Evolutionary conservation across 306 rosid genomes (phyloP), one percentile per base, ranked within the genome.

Genomic region (Inga leiocalycina): DNA sequence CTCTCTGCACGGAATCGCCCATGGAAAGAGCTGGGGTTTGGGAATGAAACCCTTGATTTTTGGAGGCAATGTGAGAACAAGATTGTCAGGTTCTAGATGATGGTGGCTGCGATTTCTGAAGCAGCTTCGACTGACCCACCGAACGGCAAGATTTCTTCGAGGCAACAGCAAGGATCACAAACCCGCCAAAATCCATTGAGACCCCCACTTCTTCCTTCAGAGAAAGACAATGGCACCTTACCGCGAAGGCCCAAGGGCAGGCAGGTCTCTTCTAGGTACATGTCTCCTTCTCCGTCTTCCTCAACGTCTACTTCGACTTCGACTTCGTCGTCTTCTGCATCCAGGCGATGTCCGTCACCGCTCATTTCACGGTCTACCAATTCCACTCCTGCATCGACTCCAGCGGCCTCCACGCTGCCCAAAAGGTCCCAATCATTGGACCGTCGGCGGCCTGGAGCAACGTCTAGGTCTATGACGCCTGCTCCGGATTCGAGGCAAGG

Each of bases 251-350:
- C 91, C 19, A 89, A 94, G 81, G 98, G 99, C 12, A 82, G 97
- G 6, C 94, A 91, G 74, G 98, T 97, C 34, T 92, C 98, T 78
- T 97, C 99, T 14, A 97, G 98, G 92, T 97, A 94, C 85, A 89
- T 97, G 98, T 94, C 99, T 30, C 94, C 95, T 44, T 93, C 98
- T 9, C 91, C 96, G 43, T 90, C 98, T 13, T 87, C 93, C 13
- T 88, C 98, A 45, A 89, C 93, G 80, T 91, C 65, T 8, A 57
- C 34, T 59, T 59, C 66, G 2, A 59, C 30, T 8, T 81, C 97
- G 0, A 86, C 92, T 4, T 82, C 89, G 3, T 88, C 97, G 0
- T 89, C 91, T 30, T 78, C 90, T 6, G 88, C 97, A 71, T 91
- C 98, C 46, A 77, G 98, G 3, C 83, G 99, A 88, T 97, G 86